Evolutionary conservation across 1,284 basidiomycete species (phyloP), one percentile per base, ranked within the genome.

Genomic region (Malassezia furfur): DNA sequence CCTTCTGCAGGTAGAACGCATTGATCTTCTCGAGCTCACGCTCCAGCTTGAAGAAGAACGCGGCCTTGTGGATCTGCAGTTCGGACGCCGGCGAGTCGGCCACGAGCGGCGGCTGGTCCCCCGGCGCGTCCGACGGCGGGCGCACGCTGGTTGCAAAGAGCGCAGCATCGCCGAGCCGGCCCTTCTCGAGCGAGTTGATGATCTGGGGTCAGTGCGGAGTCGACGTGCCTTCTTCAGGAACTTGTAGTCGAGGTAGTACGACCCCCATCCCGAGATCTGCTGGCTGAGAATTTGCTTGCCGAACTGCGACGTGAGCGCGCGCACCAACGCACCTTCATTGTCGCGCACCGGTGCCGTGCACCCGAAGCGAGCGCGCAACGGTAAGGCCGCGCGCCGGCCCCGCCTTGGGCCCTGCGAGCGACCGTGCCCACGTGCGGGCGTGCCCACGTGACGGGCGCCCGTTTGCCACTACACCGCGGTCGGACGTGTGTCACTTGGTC

Each of bases 11-110:
- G 77, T 99, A 99, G 75, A 99, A 98, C n/a, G 85, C 83, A 78
- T 99, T 98, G 79, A 99, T 96, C 91, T 98, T 99, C 78, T 98
- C 94, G 19, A 98, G 80, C 76, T 99, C 94, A 32, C 94, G 82
- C 76, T 96, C 93, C 1, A 99, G 82, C 73, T 93, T 96, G 82
- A 96, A 98, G 80, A 99, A 98, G 81, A 96, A 99, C 1, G 91
- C 89, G 19, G 93, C 88, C 71, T 93, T 90, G 79, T 96, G 90
- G 15, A 90, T 88, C 49, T 68, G 67, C 11, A 74, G 65, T 53
- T 74, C 72, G 31, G 69, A 69, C 8, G 64, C 62, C 35, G 62
- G 66, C 37, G 67, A 61, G 39, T 62, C 57, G 21, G 57, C 50
- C 8, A 63, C 58, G 32, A 72, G 62, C 5, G 54, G 48, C 28